A percentile compares a stretch with the other conserved stretches of the same genome.
Conservation (phyloP, 805 yeast genomes). For the Ogataea saltuana region DNA sequence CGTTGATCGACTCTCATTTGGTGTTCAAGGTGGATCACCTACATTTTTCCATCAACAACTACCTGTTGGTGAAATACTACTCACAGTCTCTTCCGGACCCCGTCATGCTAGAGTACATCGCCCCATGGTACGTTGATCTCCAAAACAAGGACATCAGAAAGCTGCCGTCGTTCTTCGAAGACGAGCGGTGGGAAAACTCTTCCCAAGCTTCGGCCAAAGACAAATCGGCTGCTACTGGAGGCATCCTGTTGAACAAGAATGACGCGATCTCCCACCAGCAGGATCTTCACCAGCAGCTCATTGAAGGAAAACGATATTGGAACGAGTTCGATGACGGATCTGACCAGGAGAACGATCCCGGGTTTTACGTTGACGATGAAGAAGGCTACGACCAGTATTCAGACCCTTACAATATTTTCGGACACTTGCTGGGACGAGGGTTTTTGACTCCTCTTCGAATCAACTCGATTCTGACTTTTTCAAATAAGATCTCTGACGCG, state of each 20-base stretch:
- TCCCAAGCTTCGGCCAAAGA: not conserved
- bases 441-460: constrained; percentile 26
- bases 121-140: constrained; percentile 36
- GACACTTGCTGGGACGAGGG: constrained; percentile 19
- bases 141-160: constrained; percentile 43
- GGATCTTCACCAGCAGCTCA: constrained; percentile 12
- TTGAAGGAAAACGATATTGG: constrained; percentile 49
- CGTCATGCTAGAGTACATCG: constrained; percentile 29
- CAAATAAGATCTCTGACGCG: constrained; percentile 22
- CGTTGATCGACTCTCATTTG: constrained; percentile 48
- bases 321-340: constrained; percentile 67
- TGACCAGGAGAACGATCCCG: constrained; percentile 44
- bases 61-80: constrained; percentile 28
- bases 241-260: constrained; percentile 36
- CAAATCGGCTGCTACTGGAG: constrained; percentile 12
- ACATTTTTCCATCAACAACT: constrained; percentile 36
- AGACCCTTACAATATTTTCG: constrained; percentile 21
- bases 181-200: constrained; percentile 8
- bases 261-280: constrained; percentile 20
- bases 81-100: constrained; percentile 23
- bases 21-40: constrained; percentile 45
- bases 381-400: constrained; percentile 25
- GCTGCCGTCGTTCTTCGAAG: constrained; percentile 36
- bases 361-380: constrained; percentile 42
- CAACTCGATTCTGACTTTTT: constrained; percentile 25